These are phyloP conservation scores for Botrytis porri DNA, from an alignment of 2,329 filamentous ascomycete genomes.

Conservation along the genomic window DNA sequence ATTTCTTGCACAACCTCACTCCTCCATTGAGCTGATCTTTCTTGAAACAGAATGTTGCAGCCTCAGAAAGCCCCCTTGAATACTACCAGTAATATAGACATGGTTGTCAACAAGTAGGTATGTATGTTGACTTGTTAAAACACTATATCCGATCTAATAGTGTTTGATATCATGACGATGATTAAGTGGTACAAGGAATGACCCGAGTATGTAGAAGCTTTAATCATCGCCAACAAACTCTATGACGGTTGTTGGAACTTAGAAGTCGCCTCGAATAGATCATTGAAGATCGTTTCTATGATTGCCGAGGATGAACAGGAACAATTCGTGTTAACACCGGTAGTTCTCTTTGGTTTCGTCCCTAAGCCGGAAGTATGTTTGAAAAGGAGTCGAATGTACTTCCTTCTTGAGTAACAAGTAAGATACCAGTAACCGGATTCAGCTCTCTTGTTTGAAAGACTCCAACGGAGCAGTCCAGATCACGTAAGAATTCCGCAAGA, in stretches of 20 bases:
- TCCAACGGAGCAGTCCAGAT: not conserved
- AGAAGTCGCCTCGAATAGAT: not conserved
- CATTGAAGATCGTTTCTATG: not conserved
- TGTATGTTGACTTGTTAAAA: not conserved
- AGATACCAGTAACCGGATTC: not conserved
- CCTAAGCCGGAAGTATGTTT: not conserved
- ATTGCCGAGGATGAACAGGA: not conserved
- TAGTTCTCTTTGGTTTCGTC: not conserved
- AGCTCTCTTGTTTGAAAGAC: not conserved
- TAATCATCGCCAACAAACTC: not conserved
- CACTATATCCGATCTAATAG: not conserved
- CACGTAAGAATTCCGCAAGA: slow-evolving; percentile 7
- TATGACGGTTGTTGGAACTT: not conserved
- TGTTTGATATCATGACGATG: not conserved
- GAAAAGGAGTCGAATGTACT: not conserved
- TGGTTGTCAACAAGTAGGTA: not conserved
- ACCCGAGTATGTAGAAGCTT: not conserved
- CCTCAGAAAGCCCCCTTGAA: not conserved
- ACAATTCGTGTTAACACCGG: not conserved
- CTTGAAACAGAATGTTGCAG: slow-evolving; percentile 10
- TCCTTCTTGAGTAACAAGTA: not conserved
- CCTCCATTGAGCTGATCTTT: slow-evolving; percentile 4
- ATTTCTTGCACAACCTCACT: not conserved
- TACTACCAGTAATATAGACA: not conserved
- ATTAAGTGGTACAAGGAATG: not conserved